Evolutionary conservation across 1,284 basidiomycete species (phyloP).

Genomic region (Phellinidium pouzarii): DNA sequence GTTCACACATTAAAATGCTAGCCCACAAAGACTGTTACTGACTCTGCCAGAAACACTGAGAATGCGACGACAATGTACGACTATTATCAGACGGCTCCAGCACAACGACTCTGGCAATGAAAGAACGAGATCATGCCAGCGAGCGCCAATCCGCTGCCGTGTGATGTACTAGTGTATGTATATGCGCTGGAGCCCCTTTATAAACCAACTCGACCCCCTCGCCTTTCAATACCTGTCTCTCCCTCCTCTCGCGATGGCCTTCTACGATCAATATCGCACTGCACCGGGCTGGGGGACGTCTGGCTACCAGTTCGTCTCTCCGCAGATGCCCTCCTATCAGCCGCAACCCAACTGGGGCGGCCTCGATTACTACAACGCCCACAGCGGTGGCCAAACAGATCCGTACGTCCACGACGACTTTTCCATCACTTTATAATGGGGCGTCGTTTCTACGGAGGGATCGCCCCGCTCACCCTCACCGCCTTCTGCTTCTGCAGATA

Average conservation of each 20-base stretch:
- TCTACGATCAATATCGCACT: conserved; percentile 38
- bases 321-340: conserved; percentile 49
- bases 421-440: neutral
- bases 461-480: conserved; percentile 19
- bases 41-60: too few relatives aligned
- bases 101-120: too few relatives aligned
- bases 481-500: conserved; percentile 31
- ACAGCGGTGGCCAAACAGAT: conserved; percentile 45
- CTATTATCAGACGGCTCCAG: too few relatives aligned
- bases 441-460: neutral
- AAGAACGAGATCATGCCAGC: neutral
- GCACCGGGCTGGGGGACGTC: conserved; percentile 44
- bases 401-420: conserved; percentile 36
- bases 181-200: conserved; percentile 5
- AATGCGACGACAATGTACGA: too few relatives aligned
- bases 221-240: conserved; percentile 8
- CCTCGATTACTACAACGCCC: conserved; percentile 54
- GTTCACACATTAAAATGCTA: too few relatives aligned
- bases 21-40: too few relatives aligned
- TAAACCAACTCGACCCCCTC: too few relatives aligned
- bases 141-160: neutral
- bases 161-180: neutral
- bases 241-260: conserved; percentile 26
- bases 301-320: conserved; percentile 47
- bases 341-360: conserved; percentile 56